Conservation (phyloP, 1,139 yeast genomes). For the Yamadazyma dendronema region DNA sequence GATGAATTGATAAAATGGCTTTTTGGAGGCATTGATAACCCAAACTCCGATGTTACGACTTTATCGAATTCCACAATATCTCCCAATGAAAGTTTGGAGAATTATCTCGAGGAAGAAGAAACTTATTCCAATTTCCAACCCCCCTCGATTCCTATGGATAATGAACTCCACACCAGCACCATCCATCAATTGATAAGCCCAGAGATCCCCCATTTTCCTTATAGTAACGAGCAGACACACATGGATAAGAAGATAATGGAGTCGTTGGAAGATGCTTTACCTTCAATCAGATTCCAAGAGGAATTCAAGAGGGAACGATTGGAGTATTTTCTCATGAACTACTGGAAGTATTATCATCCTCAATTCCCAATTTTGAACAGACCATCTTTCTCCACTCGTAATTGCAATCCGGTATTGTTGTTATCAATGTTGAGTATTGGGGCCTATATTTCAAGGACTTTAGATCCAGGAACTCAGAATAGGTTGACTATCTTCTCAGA, state of each 20-base stretch:
- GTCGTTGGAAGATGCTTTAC: slow-evolving; percentile 9
- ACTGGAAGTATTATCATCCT: slow-evolving; percentile 61
- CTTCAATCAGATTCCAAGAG: slow-evolving; percentile 13
- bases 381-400: slow-evolving; percentile 59
- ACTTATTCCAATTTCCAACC: slow-evolving; percentile 10
- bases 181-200: background rate
- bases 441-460: slow-evolving; percentile 31
- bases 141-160: background rate
- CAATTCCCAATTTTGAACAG: slow-evolving; percentile 61
- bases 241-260: slow-evolving; percentile 11
- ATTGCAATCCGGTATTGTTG: slow-evolving; percentile 52
- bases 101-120: slow-evolving; percentile 12
- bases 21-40: slow-evolving; percentile 14
- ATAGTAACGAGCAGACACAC: slow-evolving; percentile 10
- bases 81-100: slow-evolving; percentile 14
- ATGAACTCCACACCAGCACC: background rate
- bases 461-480: slow-evolving; percentile 19
- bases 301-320: slow-evolving; percentile 23
- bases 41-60: slow-evolving; percentile 7
- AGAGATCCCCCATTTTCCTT: slow-evolving; percentile 11
- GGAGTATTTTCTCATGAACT: slow-evolving; percentile 31
- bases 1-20: slow-evolving; percentile 17
- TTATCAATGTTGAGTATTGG: slow-evolving; percentile 60
- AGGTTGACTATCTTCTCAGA: slow-evolving; percentile 21
- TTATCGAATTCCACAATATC: slow-evolving; percentile 7